phyloP scores from a whole-genome alignment of 352 stramenopile genomes.

The Phytophthora pini region DNA sequence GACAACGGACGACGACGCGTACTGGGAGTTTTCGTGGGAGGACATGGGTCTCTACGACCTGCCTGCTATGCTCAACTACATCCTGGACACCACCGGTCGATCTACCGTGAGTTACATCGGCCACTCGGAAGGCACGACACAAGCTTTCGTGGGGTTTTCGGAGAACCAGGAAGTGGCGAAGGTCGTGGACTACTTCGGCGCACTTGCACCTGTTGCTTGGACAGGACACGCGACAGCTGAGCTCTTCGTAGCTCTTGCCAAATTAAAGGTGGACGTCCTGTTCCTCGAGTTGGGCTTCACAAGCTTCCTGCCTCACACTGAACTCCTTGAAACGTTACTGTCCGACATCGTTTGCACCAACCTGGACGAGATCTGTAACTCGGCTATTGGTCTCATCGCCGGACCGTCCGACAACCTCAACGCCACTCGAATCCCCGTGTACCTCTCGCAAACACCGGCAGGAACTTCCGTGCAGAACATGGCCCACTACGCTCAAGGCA shows the following conservation, averaged over 20 bases:
- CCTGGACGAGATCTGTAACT: slow-evolving; percentile 49
- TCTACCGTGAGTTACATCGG: slow-evolving; percentile 64
- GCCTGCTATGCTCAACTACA: slow-evolving; percentile 68
- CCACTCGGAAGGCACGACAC: slow-evolving; percentile 69
- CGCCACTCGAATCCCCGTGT: slow-evolving; percentile 54
- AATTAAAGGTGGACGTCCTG: slow-evolving; percentile 49
- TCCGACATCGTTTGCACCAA: slow-evolving; percentile 47
- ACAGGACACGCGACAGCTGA: slow-evolving; percentile 40
- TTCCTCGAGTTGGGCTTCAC: slow-evolving; percentile 44
- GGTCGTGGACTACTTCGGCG: slow-evolving; percentile 67
- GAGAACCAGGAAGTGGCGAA: slow-evolving; percentile 62
- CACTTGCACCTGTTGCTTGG: slow-evolving; percentile 58
- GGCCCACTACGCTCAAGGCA: slow-evolving; percentile 58
- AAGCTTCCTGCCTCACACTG: slow-evolving; percentile 43
- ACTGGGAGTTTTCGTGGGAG: slow-evolving; percentile 70
- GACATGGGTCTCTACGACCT: slow-evolving; percentile 68
- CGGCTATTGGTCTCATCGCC: slow-evolving; percentile 46
- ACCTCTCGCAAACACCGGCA: slow-evolving; percentile 58
- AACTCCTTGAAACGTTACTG: slow-evolving; percentile 30
- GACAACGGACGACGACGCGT: slow-evolving; percentile 45
- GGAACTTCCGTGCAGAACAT: slow-evolving; percentile 67
- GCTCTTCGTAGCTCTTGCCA: slow-evolving; percentile 42
- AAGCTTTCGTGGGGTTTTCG: slow-evolving; percentile 67
- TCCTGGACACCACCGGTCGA: slow-evolving; percentile 42
- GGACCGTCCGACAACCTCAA: slow-evolving; percentile 56